Conservation (phyloP, 2,329 filamentous ascomycete genomes). For the Hymenoscyphus repandus region DNA sequence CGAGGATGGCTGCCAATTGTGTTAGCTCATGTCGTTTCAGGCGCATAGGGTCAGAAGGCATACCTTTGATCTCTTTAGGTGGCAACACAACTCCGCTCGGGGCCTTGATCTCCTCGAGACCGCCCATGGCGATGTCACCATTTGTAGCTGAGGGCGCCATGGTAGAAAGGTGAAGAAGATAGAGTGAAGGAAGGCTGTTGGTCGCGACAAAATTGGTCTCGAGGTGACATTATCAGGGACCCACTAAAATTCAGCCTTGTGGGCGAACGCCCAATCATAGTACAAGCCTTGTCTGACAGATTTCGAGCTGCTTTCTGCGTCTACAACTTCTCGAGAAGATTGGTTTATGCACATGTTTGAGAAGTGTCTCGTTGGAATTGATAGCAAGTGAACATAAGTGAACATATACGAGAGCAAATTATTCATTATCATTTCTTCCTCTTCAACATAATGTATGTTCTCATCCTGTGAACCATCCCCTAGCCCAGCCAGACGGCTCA, state of each 20-base stretch:
- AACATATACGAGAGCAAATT: slow-evolving; percentile 1
- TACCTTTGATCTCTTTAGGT: slow-evolving; percentile 71
- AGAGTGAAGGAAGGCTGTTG: neutral
- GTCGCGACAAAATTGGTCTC: neutral
- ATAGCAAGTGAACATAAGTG: neutral
- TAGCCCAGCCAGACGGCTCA: slow-evolving; percentile 1
- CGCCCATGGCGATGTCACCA: slow-evolving; percentile 43
- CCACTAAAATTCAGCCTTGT: slow-evolving; percentile 9
- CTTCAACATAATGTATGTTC: slow-evolving; percentile 10
- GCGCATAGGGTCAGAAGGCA: slow-evolving; percentile 13
- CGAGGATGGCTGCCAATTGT: slow-evolving; percentile 55
- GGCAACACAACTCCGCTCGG: slow-evolving; percentile 82
- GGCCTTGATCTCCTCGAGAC: slow-evolving; percentile 66
- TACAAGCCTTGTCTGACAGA: neutral
- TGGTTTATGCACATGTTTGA: neutral
- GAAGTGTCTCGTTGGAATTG: no score
- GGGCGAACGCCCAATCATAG: slow-evolving; percentile 4
- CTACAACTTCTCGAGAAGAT: neutral
- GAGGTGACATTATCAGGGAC: neutral
- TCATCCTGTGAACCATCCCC: neutral
- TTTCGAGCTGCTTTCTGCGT: no score
- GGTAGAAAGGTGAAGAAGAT: neutral
- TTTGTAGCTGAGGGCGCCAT: slow-evolving; percentile 37
- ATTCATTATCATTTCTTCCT: slow-evolving; percentile 6
- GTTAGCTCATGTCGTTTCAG: slow-evolving; percentile 31